phyloP scores from a whole-genome alignment of 352 stramenopile genomes.

The Pythium aristosporum region DNA sequence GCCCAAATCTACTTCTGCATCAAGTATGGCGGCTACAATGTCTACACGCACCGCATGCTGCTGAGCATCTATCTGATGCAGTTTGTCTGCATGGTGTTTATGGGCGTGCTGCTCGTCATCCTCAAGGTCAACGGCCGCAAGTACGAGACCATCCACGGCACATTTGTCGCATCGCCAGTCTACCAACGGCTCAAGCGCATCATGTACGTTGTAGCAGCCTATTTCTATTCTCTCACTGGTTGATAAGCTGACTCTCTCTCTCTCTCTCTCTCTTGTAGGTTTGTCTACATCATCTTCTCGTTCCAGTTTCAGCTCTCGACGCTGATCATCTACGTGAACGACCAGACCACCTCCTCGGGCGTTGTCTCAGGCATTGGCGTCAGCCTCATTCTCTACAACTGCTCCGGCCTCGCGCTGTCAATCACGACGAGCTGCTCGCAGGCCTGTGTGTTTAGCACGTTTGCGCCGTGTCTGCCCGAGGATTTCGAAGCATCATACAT shows the following conservation, averaged over 20 bases:
- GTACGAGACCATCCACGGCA: slow-evolving; percentile 30
- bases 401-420: slow-evolving; percentile 9
- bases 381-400: slow-evolving; percentile 16
- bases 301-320: slow-evolving; percentile 22
- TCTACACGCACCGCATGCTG: slow-evolving; percentile 40
- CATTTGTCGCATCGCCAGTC: slow-evolving; percentile 28
- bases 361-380: not conserved
- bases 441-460: slow-evolving; percentile 18
- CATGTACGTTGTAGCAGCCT: slow-evolving; percentile 15
- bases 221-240: not conserved
- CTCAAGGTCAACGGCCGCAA: slow-evolving; percentile 23
- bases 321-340: slow-evolving; percentile 11
- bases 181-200: slow-evolving; percentile 32
- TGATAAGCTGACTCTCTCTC: not conserved
- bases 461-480: slow-evolving; percentile 8
- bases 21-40: slow-evolving; percentile 41
- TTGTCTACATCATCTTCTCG: slow-evolving; percentile 28
- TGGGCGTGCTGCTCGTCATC: slow-evolving; percentile 3
- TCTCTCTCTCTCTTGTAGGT: slow-evolving; percentile 8
- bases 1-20: slow-evolving; percentile 35
- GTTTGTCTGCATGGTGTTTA: slow-evolving; percentile 6
- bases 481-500: slow-evolving; percentile 18
- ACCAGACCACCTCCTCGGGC: not conserved
- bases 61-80: not conserved
- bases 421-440: slow-evolving; percentile 22